phyloP scores from a whole-genome alignment of 208 protist genomes.

The Willaertia magna region DNA sequence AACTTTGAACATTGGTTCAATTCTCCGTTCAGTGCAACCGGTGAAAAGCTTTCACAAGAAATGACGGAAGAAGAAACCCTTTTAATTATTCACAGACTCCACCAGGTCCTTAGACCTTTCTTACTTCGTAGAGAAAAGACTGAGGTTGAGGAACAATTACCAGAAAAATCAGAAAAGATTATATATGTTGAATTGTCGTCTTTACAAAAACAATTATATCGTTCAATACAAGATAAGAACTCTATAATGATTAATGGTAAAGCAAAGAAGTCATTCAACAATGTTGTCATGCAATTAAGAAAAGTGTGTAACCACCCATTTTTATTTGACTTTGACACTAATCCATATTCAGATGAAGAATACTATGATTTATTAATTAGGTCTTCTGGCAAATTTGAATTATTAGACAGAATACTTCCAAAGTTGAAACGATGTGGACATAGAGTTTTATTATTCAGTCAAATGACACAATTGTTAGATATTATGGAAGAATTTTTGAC shows the following conservation, averaged over 20 bases:
- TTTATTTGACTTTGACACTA: not conserved
- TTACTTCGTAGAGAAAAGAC: constrained; percentile 62
- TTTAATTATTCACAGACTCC: constrained; percentile 33
- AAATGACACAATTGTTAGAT: constrained; percentile 25
- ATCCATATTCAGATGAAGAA: not conserved
- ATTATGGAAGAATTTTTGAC: constrained; percentile 20
- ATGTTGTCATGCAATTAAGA: constrained; percentile 10
- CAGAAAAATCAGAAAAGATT: constrained; percentile 38
- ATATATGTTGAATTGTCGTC: not conserved
- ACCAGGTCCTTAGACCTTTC: constrained; percentile 67
- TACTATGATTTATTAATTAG: constrained; percentile 28
- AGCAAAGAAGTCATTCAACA: not conserved
- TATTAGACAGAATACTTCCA: constrained; percentile 40
- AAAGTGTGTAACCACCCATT: constrained; percentile 19
- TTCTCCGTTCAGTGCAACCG: not conserved
- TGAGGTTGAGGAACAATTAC: constrained; percentile 58
- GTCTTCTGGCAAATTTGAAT: constrained; percentile 41
- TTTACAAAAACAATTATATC: not conserved
- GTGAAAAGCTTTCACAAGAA: not conserved
- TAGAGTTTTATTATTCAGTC: constrained; percentile 23
- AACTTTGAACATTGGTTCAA: constrained; percentile 42
- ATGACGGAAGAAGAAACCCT: constrained; percentile 13
- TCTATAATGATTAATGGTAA: not conserved
- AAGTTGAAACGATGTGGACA: not conserved
- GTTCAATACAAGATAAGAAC: not conserved